A percentile compares a stretch with the other conserved stretches of the same genome.
Conservation (phyloP, 768 basidiomycete species). For the Tulasnella sp. region DNA sequence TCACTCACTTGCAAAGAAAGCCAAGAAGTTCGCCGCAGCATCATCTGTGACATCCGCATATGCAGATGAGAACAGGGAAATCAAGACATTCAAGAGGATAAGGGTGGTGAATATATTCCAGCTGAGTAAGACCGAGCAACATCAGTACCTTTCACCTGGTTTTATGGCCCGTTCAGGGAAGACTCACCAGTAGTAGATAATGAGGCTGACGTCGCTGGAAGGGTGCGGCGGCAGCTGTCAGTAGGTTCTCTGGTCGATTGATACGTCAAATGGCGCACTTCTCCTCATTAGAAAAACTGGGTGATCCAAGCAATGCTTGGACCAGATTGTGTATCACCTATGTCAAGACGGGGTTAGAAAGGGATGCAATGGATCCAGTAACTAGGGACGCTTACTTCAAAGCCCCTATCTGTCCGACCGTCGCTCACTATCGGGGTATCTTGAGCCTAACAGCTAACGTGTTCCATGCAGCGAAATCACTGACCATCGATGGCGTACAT, state of each 20-base stretch:
- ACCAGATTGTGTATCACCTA: constrained; percentile 63
- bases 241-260: constrained; percentile 29
- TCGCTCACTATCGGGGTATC: no score
- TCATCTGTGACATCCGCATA: constrained; percentile 79
- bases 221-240: constrained; percentile 14
- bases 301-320: constrained; percentile 51
- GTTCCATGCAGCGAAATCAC: no score
- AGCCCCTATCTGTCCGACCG: constrained; percentile 48
- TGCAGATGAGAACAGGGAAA: constrained; percentile 90
- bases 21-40: constrained; percentile 81
- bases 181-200: constrained; percentile 63
- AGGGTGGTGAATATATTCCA: constrained; percentile 80
- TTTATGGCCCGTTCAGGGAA: not conserved
- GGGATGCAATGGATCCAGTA: no score
- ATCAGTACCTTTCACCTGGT: no score
- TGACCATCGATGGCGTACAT: constrained; percentile 78
- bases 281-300: constrained; percentile 6
- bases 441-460: no score
- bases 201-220: constrained; percentile 36
- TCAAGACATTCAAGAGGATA: constrained; percentile 83
- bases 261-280: constrained; percentile 31
- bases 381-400: constrained; percentile 34
- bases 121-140: constrained; percentile 27
- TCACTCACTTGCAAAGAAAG: constrained; percentile 75
- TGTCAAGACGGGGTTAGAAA: constrained; percentile 13